phyloP scores from a whole-genome alignment of 106 monocot genomes.

The Dactylorhiza incarnata region DNA sequence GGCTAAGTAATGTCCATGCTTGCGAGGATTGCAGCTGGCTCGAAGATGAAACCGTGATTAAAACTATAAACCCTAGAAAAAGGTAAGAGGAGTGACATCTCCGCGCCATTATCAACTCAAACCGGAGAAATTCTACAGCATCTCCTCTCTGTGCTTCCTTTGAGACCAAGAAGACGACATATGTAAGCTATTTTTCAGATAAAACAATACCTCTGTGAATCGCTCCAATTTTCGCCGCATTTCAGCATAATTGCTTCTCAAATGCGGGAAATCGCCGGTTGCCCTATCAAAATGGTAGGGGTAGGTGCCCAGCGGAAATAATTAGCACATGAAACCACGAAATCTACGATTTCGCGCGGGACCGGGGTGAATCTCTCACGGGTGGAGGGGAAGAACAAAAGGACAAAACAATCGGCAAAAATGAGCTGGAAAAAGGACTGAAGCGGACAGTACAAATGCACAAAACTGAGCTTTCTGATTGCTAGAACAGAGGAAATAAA shows the following conservation, averaged over 20 bases:
- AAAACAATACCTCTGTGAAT: not conserved
- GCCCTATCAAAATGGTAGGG: not conserved
- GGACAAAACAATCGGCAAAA: conserved; percentile 6
- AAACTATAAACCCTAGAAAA: conserved; percentile 10
- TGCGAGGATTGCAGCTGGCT: conserved; percentile 80
- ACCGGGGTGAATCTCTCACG: conserved; percentile 13
- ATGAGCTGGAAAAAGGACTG: conserved; percentile 17
- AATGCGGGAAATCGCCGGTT: not conserved
- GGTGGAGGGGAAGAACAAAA: conserved; percentile 4
- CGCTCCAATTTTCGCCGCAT: not conserved
- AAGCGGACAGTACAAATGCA: conserved; percentile 11
- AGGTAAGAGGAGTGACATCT: conserved; percentile 8
- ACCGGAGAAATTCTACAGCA: not conserved
- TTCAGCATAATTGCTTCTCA: not conserved
- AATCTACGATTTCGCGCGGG: not conserved
- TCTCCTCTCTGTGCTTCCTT: not conserved
- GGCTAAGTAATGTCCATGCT: conserved; percentile 70
- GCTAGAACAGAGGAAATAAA: not conserved
- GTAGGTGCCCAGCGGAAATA: not conserved
- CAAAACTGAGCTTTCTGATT: not conserved
- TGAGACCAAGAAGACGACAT: not conserved
- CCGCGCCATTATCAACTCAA: not conserved
- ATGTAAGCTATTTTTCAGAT: not conserved
- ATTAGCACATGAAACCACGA: not conserved
- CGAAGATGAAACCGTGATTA: conserved; percentile 23